These are phyloP conservation scores for Leccinum pachyderme DNA, from an alignment of 1,284 basidiomycete species.

Conservation along the genomic window DNA sequence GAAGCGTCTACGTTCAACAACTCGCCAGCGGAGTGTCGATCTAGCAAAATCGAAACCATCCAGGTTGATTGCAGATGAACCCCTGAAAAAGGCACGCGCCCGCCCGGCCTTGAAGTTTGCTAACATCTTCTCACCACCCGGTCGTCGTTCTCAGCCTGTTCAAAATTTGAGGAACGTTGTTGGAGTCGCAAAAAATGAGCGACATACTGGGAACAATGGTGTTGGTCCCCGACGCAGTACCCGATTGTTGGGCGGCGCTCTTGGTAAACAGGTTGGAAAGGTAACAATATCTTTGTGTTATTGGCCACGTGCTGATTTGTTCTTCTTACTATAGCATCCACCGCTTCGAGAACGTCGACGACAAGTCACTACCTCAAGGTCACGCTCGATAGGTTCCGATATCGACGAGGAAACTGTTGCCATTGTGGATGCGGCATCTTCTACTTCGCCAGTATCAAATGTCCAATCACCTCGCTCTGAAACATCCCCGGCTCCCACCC, in stretches of 20 bases:
- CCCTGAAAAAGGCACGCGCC: constrained; percentile 81
- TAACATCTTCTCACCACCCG: constrained; percentile 79
- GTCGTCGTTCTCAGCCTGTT: constrained; percentile 68
- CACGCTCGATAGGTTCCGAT: constrained; percentile 64
- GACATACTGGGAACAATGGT: constrained; percentile 40
- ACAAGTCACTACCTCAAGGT: constrained; percentile 47
- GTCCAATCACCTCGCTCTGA: constrained; percentile 62
- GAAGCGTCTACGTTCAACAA: constrained; percentile 68
- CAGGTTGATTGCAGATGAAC: constrained; percentile 61
- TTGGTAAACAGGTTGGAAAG: constrained; percentile 47
- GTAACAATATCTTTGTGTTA: constrained; percentile 19
- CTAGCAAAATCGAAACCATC: constrained; percentile 44
- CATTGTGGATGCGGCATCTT: constrained; percentile 47
- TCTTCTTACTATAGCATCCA: constrained; percentile 35
- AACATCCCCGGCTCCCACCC: constrained; percentile 53
- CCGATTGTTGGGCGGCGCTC: constrained; percentile 56
- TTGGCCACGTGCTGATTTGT: constrained; percentile 13
- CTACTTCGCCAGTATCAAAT: constrained; percentile 59
- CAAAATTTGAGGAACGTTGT: constrained; percentile 53
- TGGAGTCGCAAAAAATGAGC: constrained; percentile 48
- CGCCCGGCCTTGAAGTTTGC: constrained; percentile 75
- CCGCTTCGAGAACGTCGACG: constrained; percentile 60
- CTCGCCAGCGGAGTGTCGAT: constrained; percentile 51
- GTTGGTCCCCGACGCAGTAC: constrained; percentile 63
- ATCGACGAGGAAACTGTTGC: constrained; percentile 57